Percentiles rank a stretch among this genome's conserved stretches.
These are phyloP conservation scores for Pleurotus pulmonarius DNA, from an alignment of 768 basidiomycete species.

Conservation along the genomic window DNA sequence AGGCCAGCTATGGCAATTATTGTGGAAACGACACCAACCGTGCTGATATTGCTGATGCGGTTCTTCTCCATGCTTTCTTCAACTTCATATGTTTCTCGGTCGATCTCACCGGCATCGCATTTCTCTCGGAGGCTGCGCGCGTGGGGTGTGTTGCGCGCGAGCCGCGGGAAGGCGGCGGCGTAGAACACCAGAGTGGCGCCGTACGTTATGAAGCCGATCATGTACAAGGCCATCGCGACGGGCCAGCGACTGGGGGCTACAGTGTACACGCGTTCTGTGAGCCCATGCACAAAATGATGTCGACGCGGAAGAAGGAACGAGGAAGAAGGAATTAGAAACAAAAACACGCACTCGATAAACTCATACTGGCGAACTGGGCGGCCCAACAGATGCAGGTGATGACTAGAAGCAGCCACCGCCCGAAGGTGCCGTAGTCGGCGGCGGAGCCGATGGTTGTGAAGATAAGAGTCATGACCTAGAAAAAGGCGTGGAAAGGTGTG, in stretches of 20 bases:
- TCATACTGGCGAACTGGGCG: constrained; percentile 75
- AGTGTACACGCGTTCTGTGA: neutral
- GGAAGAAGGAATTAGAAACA: constrained; percentile 22
- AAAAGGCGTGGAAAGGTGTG: too few relatives aligned
- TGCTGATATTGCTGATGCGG: constrained; percentile 80
- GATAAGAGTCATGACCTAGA: constrained; percentile 70
- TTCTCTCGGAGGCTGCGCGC: constrained; percentile 50
- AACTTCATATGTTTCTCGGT: constrained; percentile 59
- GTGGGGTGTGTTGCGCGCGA: constrained; percentile 73
- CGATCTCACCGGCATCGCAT: constrained; percentile 57
- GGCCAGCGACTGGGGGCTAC: constrained; percentile 69
- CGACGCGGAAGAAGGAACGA: neutral
- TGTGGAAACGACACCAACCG: constrained; percentile 37
- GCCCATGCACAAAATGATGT: neutral
- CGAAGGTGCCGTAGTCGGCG: constrained; percentile 73
- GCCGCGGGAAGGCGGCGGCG: constrained; percentile 72
- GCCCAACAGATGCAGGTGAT: constrained; percentile 77
- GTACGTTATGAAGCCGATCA: constrained; percentile 76
- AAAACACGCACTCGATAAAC: constrained; percentile 49
- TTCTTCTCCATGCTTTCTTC: constrained; percentile 85
- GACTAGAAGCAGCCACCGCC: constrained; percentile 72
- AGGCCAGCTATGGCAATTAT: neutral
- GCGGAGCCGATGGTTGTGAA: constrained; percentile 79
- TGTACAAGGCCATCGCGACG: constrained; percentile 74
- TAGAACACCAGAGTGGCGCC: constrained; percentile 83